Base-by-base conservation (phyloP, 306 rosid species). In the Argentina anserina region DNA sequence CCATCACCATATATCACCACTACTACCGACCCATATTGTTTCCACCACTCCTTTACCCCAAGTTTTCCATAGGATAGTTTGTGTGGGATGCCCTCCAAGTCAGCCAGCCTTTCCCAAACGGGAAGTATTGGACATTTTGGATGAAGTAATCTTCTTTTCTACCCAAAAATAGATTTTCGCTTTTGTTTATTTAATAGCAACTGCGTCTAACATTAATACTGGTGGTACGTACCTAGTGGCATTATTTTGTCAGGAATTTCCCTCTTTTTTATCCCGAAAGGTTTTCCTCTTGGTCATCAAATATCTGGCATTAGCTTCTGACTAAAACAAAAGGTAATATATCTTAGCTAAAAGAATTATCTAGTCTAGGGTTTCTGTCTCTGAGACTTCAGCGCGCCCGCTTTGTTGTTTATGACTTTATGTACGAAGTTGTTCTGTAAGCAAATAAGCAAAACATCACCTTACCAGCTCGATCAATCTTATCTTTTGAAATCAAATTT, bases 271-370 rank as follows among this genome's bases (percentile, higher is more conserved):
- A 0, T 18, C 21, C 1, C 10, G 10, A 58, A 58, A 58, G 64
- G 64, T 28, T 58, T 52, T 58, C 34, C 65, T 29, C 39, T 59
- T 29, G 40, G 40, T 59, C 40, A 59, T 59, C 65, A 59, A 59
- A 2, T 50, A 13, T 21, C 14, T 52, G n/a, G 28, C 58, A 52
- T n/a, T 52, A 52, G 40, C 65, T 33, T 50, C 64, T 58, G n/a
- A 29, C 65, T 14, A 28, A 52, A 52, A 59, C 65, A 59, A 29
- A 59, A 31, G 18, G 31, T 55, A 33, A 21, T 17, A 17, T 46
- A 46, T 46, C 52, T 21, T 18, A 14, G 3, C 28, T 50, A n/a
- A 21, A 50, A n/a, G 26, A 10, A 50, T 21, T 46, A 37, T 7
- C 8, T 7, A 33, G 12, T 5, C 18, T 52, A 21, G 59, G 59